Evolutionary conservation across 306 rosid genomes (phyloP).

Genomic region (Bauhinia variegata): DNA sequence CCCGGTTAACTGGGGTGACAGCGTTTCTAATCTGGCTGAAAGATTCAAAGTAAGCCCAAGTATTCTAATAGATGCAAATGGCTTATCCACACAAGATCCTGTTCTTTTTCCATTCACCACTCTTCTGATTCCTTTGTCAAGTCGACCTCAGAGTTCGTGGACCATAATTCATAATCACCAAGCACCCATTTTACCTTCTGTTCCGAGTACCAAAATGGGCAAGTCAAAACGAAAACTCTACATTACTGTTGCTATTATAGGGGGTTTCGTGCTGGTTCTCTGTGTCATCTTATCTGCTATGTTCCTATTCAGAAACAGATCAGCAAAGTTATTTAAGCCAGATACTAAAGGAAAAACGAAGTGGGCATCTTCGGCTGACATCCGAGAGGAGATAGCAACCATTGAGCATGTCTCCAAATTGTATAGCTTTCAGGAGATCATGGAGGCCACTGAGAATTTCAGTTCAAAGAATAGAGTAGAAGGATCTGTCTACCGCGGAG

Average conservation of each 20-base stretch:
- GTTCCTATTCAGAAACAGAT: conserved; percentile 29
- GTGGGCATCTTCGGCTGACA: conserved; percentile 36
- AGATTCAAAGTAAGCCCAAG: conserved; percentile 48
- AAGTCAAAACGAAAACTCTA: conserved; percentile 26
- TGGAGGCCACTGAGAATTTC: conserved; percentile 54
- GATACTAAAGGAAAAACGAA: not conserved
- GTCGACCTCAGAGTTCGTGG: conserved; percentile 47
- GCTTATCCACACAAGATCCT: conserved; percentile 39
- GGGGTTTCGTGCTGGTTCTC: conserved; percentile 33
- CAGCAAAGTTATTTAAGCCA: conserved; percentile 8
- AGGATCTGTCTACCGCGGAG: conserved; percentile 54
- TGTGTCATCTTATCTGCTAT: not conserved
- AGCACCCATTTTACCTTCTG: conserved; percentile 4
- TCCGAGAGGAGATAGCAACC: conserved; percentile 55
- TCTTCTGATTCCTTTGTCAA: conserved; percentile 60
- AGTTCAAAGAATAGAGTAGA: conserved; percentile 51
- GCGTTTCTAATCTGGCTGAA: conserved; percentile 36
- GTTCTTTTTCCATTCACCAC: conserved; percentile 49
- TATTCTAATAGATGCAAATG: conserved; percentile 54
- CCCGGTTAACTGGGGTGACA: conserved; percentile 34
- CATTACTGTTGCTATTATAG: conserved; percentile 32
- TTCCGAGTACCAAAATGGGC: conserved; percentile 31
- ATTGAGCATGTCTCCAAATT: conserved; percentile 46
- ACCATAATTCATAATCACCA: conserved; percentile 33
- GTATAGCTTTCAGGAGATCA: conserved; percentile 51